phyloP scores from a whole-genome alignment of 2,329 filamentous ascomycete species.

The Stachybotrys elegans region DNA sequence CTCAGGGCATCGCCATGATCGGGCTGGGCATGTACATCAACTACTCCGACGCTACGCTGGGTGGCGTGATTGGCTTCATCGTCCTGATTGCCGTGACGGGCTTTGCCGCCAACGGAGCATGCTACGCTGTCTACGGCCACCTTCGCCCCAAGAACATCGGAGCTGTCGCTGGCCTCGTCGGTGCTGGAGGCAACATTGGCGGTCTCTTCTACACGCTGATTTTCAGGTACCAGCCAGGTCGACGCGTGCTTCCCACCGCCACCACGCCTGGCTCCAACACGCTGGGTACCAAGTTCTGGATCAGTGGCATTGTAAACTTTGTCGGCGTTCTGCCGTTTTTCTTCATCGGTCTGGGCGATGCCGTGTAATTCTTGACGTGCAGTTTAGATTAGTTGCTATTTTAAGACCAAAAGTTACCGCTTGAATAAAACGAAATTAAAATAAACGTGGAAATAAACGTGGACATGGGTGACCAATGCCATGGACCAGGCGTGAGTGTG shows the following conservation, averaged over 20 bases:
- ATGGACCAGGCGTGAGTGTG: too few species aligned
- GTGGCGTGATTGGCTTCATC: background rate
- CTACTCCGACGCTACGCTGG: background rate
- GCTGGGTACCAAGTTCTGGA: background rate
- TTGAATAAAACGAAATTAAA: too few species aligned
- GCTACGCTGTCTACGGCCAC: background rate
- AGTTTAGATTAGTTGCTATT: too few species aligned
- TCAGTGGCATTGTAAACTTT: background rate
- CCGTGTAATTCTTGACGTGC: too few species aligned
- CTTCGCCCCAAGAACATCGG: background rate
- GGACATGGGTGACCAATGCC: too few species aligned
- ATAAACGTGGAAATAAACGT: too few species aligned
- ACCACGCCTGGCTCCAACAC: too few species aligned
- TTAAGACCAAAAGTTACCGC: too few species aligned
- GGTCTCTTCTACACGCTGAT: background rate
- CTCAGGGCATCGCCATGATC: background rate
- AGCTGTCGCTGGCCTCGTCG: background rate
- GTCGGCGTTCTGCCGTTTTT: background rate
- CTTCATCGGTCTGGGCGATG: background rate
- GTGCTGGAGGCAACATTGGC: background rate
- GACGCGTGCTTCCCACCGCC: background rate
- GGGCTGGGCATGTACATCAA: background rate
- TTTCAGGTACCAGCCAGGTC: background rate
- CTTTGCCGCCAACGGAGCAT: background rate
- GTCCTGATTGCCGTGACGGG: background rate